Percentiles rank a stretch among this genome's conserved stretches.
phyloP scores from a whole-genome alignment of 2,329 filamentous ascomycete genomes.

The Capronia coronata region DNA sequence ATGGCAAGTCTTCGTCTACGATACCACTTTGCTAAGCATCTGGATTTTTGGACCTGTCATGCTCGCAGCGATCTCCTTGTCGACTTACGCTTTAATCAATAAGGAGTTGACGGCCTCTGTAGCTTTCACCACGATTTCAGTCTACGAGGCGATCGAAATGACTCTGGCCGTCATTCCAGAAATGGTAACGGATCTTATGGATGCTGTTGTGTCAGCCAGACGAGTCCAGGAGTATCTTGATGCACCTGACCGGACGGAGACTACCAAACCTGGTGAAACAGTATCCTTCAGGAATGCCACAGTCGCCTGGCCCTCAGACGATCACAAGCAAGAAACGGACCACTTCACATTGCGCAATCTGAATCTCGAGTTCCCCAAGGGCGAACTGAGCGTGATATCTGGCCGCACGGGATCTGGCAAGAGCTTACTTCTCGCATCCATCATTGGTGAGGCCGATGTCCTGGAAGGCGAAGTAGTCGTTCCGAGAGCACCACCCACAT shows the following conservation, averaged over 20 bases:
- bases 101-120: constrained; percentile 62
- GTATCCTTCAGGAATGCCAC: constrained; percentile 62
- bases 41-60: constrained; percentile 70
- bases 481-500: constrained; percentile 43
- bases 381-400: constrained; percentile 66
- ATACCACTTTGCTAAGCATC: constrained; percentile 57
- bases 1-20: constrained; percentile 60
- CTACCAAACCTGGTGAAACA: constrained; percentile 50
- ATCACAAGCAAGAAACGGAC: constrained; percentile 47
- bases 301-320: constrained; percentile 68
- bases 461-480: constrained; percentile 55
- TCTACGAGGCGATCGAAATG: constrained; percentile 68
- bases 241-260: constrained; percentile 56
- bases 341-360: constrained; percentile 61
- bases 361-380: constrained; percentile 59
- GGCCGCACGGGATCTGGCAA: constrained; percentile 75
- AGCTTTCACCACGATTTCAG: constrained; percentile 69
- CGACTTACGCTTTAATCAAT: constrained; percentile 59
- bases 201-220: constrained; percentile 65
- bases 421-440: constrained; percentile 64
- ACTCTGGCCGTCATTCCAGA: constrained; percentile 67
- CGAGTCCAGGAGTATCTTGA: constrained; percentile 66
- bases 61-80: constrained; percentile 64
- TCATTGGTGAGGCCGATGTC: constrained; percentile 69
- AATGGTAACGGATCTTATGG: constrained; percentile 61